These are phyloP conservation scores for Heracleum sosnowskyi DNA, from an alignment of 129 eudicot species.

Conservation along the genomic window DNA sequence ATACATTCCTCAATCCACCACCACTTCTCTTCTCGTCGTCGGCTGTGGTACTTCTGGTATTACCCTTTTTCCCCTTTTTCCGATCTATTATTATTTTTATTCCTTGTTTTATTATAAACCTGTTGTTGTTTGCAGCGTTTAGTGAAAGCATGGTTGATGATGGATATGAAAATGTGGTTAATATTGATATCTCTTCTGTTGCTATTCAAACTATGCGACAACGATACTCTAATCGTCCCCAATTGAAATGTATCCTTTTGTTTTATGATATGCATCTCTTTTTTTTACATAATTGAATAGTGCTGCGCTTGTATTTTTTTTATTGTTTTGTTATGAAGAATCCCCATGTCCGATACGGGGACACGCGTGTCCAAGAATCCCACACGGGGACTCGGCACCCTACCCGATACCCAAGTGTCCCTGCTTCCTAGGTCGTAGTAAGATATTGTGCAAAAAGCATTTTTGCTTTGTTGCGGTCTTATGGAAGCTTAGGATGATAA, in stretches of 20 bases:
- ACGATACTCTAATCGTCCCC: slow-evolving; percentile 50
- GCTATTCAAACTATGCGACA: slow-evolving; percentile 74
- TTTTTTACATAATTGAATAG: neutral
- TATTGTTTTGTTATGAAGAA: neutral
- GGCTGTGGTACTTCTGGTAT: slow-evolving; percentile 90
- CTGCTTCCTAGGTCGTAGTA: too few species aligned
- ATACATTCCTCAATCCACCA: slow-evolving; percentile 21
- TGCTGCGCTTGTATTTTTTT: neutral
- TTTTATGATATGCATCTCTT: neutral
- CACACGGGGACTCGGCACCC: too few species aligned
- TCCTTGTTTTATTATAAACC: neutral
- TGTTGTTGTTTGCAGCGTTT: slow-evolving; percentile 50
- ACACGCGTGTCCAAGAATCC: too few species aligned
- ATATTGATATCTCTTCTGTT: slow-evolving; percentile 74
- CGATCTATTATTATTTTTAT: too few species aligned
- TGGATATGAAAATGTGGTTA: slow-evolving; percentile 68
- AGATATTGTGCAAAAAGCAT: neutral
- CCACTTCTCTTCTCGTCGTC: slow-evolving; percentile 50
- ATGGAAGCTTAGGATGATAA: neutral
- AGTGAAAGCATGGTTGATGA: slow-evolving; percentile 89
- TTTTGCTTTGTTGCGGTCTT: neutral
- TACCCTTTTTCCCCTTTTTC: too few species aligned
- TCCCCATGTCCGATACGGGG: too few species aligned
- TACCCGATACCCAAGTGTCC: too few species aligned
- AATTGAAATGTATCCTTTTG: slow-evolving; percentile 49